Base-by-base conservation (phyloP, 371 early-diverging fungal species). In the Nematocida ironsii region DNA sequence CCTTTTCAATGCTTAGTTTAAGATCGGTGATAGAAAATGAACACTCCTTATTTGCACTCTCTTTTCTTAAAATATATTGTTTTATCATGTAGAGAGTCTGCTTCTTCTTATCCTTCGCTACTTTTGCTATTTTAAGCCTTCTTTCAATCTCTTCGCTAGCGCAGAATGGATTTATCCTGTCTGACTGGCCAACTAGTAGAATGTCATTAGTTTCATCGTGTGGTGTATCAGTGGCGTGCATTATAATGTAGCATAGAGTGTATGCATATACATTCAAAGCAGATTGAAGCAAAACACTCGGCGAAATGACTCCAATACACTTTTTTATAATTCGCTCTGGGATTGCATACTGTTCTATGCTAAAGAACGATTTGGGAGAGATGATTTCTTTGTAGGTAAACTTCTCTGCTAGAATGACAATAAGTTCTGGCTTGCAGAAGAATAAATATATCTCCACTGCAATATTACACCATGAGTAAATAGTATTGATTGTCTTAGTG, bases 231-330 rank as follows among this genome's bases (percentile, higher is more conserved):
- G 80, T 58, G 5, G 25, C 18, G n/a, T 42, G n/a, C 18, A 78
- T 74, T 13, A 78, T 48, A 58, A 78, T 47, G 40, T 78, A 78
- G 69, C 69, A 68, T 5, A 78, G 80, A 16, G 61, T 60, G 55
- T 78, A 78, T 69, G 69, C 71, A 27, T 78, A 70, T 16, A 40
- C 20, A 7, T 56, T 27, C 13, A 78, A 23, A 70, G 67, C 11
- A 16, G 6, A 27, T n/a, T 33, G 11, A 7, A 78, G 45, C 3
- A 78, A 25, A 58, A 75, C 58, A 18, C 57, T 62, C 40, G 50
- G 25, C 18, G 69, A 47, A 20, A 78, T 25, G 0, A 58, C 71
- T n/a, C 76, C 44, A 7, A 71, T 23, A 1, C 18, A 23, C 44
- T 60, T 50, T 47, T 57, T n/a, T 25, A 78, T 25, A 40, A 78